These are phyloP conservation scores for Phaseolus lunatus DNA, from an alignment of 306 rosid species.

Conservation along the genomic window DNA sequence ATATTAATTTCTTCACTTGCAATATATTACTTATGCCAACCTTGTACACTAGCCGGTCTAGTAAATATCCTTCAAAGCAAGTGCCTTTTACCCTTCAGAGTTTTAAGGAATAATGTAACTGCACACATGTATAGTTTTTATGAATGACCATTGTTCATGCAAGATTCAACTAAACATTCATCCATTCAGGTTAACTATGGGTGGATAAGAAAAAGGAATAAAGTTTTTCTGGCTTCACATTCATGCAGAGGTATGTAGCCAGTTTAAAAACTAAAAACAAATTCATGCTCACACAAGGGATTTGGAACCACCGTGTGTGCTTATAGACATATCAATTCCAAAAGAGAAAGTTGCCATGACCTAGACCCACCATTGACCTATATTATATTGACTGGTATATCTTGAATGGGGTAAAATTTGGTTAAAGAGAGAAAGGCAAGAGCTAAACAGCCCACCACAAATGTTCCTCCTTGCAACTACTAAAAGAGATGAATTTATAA, in stretches of 20 bases:
- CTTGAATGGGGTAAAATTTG: background rate
- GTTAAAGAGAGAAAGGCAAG: slow-evolving; percentile 24
- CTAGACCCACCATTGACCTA: slow-evolving; percentile 16
- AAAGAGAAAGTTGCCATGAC: slow-evolving; percentile 29
- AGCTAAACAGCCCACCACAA: slow-evolving; percentile 27
- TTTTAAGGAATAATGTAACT: background rate
- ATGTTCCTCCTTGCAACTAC: slow-evolving; percentile 38
- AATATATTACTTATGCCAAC: background rate
- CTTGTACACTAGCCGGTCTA: background rate
- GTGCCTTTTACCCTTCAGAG: slow-evolving; percentile 17
- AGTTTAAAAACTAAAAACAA: slow-evolving; percentile 26
- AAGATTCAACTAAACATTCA: slow-evolving; percentile 32
- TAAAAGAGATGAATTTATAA: slow-evolving; percentile 31
- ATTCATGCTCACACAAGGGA: slow-evolving; percentile 13
- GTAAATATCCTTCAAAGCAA: slow-evolving; percentile 12
- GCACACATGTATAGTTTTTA: slow-evolving; percentile 3
- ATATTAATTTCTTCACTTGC: background rate
- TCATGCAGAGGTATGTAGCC: slow-evolving; percentile 17
- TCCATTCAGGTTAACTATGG: background rate
- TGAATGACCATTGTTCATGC: background rate
- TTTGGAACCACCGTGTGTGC: background rate
- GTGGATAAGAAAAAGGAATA: slow-evolving; percentile 4
- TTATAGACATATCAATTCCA: slow-evolving; percentile 8
- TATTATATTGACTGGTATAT: background rate
- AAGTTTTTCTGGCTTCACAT: slow-evolving; percentile 2